These are phyloP conservation scores for Neoboletus subvelutipes DNA, from an alignment of 768 basidiomycete species.

Conservation along the genomic window DNA sequence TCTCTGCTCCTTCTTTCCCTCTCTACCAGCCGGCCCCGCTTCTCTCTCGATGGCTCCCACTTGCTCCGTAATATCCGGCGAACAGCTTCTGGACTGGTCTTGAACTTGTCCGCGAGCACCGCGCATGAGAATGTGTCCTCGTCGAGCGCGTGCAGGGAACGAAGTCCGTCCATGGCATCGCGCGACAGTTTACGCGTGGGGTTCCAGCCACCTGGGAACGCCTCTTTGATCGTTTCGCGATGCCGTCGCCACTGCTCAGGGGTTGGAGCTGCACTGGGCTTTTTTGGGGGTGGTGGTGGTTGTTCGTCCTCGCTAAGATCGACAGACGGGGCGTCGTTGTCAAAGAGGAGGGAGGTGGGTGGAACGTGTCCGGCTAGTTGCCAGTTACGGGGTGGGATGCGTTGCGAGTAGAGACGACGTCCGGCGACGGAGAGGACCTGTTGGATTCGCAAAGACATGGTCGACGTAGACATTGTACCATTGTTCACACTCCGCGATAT, in stretches of 20 bases:
- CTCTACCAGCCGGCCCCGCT: slow-evolving; percentile 47
- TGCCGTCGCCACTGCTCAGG: slow-evolving; percentile 53
- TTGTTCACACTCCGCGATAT: slow-evolving; percentile 21
- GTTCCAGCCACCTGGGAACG: slow-evolving; percentile 69
- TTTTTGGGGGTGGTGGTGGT: slow-evolving; percentile 27
- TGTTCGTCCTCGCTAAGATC: slow-evolving; percentile 34
- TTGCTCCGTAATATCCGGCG: slow-evolving; percentile 74
- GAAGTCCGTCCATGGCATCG: slow-evolving; percentile 80
- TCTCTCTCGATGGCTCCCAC: slow-evolving; percentile 62
- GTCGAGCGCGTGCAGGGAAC: slow-evolving; percentile 63
- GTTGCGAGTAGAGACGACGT: slow-evolving; percentile 28
- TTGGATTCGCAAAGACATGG: slow-evolving; percentile 22
- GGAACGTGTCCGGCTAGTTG: slow-evolving; percentile 32
- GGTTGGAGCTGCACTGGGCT: slow-evolving; percentile 23
- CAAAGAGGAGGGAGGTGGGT: slow-evolving; percentile 30
- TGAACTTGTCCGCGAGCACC: slow-evolving; percentile 73
- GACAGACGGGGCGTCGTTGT: slow-evolving; percentile 14
- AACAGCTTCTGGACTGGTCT: slow-evolving; percentile 78
- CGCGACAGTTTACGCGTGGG: slow-evolving; percentile 80
- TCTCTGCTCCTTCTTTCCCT: slow-evolving; percentile 48
- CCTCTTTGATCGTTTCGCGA: slow-evolving; percentile 47
- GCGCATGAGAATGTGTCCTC: slow-evolving; percentile 63
- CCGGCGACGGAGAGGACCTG: slow-evolving; percentile 3
- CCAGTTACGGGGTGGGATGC: slow-evolving; percentile 30
- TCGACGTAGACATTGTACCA: not conserved